phyloP scores from a whole-genome alignment of 768 basidiomycete genomes.

The Mrakia frigida region DNA sequence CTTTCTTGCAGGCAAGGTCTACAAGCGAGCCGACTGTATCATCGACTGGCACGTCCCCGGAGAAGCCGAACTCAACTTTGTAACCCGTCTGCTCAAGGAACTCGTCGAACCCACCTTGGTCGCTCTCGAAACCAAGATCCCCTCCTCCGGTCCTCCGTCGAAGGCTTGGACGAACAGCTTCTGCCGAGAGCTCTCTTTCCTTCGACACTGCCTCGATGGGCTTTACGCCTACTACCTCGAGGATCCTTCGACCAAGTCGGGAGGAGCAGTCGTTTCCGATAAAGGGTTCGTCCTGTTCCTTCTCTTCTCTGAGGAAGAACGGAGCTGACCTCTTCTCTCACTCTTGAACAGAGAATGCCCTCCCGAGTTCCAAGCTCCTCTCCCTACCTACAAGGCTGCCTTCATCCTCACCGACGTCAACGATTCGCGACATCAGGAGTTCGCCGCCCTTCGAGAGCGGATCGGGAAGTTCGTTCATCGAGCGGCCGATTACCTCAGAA shows the following conservation, averaged over 20 bases:
- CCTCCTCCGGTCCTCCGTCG: conserved; percentile 51
- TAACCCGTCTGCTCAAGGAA: conserved; percentile 62
- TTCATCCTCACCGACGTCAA: conserved; percentile 63
- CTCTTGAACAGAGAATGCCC: conserved; percentile 57
- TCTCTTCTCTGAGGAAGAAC: conserved; percentile 33
- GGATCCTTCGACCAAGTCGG: conserved; percentile 35
- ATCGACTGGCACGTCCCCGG: conserved; percentile 81
- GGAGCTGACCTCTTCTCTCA: conserved; percentile 5
- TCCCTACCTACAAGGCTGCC: conserved; percentile 59
- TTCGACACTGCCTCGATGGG: conserved; percentile 41
- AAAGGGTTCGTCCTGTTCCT: conserved; percentile 14
- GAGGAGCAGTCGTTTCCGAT: not conserved
- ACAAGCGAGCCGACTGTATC: conserved; percentile 62
- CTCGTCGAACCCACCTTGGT: conserved; percentile 61
- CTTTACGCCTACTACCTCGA: conserved; percentile 27
- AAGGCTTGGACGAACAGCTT: conserved; percentile 61
- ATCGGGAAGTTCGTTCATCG: conserved; percentile 66
- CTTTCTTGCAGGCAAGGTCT: conserved; percentile 53
- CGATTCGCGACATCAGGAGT: conserved; percentile 63
- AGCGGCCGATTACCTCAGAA: conserved; percentile 61
- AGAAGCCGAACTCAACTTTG: conserved; percentile 66
- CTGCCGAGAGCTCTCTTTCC: conserved; percentile 28
- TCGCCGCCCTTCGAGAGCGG: conserved; percentile 54
- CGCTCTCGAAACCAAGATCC: conserved; percentile 57
- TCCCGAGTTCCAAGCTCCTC: conserved; percentile 67